Conservation (phyloP, 495 filamentous ascomycete genomes). For the Entonaema liquescens region DNA sequence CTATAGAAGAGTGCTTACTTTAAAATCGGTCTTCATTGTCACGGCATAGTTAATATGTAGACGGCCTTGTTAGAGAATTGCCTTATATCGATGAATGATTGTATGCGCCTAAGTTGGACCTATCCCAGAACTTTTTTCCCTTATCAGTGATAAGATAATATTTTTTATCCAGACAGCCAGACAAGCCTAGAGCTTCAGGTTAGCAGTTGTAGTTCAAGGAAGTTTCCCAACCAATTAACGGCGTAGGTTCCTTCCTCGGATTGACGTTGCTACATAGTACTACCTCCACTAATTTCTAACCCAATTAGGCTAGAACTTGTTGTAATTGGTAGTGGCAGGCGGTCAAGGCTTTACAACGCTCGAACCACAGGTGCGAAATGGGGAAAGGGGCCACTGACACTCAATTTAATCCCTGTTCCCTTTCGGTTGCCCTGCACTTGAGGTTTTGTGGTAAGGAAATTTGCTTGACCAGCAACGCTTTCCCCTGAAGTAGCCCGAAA, state of each 20-base stretch:
- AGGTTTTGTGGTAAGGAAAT: constrained; percentile 34
- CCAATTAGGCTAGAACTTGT: constrained; percentile 11
- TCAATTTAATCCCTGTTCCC: constrained; percentile 37
- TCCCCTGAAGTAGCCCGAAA: constrained; percentile 37
- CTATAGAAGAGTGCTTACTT: constrained; percentile 60
- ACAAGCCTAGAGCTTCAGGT: constrained; percentile 4
- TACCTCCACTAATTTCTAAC: constrained; percentile 16
- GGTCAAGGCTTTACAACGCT: constrained; percentile 43
- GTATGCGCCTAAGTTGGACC: constrained; percentile 28
- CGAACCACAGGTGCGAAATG: constrained; percentile 37
- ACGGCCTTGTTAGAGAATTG: constrained; percentile 1
- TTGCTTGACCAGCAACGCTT: constrained; percentile 41
- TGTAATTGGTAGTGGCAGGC: constrained; percentile 31
- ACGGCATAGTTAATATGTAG: constrained; percentile 35
- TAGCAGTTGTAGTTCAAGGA: neutral
- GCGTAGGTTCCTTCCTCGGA: neutral
- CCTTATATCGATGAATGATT: neutral
- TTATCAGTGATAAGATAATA: constrained; percentile 47
- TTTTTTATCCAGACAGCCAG: neutral
- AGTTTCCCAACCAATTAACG: constrained; percentile 19
- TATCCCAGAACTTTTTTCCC: constrained; percentile 32
- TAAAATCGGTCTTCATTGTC: constrained; percentile 96
- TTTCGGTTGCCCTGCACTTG: constrained; percentile 40
- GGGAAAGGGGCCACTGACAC: constrained; percentile 33
- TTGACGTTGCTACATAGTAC: neutral